These are phyloP conservation scores for Paramarasmius palmivorus DNA, from an alignment of 1,284 basidiomycete genomes.

Conservation along the genomic window DNA sequence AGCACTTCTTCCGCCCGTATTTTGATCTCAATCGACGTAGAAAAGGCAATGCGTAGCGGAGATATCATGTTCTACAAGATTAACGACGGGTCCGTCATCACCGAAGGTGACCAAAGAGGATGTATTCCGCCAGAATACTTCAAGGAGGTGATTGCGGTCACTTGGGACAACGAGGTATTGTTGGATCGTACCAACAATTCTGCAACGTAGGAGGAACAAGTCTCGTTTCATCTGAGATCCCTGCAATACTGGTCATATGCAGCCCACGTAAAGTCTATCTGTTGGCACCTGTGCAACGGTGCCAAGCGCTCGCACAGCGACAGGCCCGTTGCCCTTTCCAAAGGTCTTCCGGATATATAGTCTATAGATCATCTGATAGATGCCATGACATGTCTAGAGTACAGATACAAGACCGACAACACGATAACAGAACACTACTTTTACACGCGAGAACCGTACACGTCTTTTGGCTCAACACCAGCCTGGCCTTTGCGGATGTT, in stretches of 20 bases:
- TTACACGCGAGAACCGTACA: constrained; percentile 64
- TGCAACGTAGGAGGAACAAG: no score
- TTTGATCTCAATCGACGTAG: constrained; percentile 9
- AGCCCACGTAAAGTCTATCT: no score
- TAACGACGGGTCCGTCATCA: constrained; percentile 1
- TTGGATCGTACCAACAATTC: not conserved
- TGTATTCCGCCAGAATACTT: constrained; percentile 7
- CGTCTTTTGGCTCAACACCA: constrained; percentile 75
- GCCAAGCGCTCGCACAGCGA: no score
- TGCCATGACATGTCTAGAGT: not conserved
- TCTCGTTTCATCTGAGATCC: no score
- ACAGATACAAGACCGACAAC: not conserved
- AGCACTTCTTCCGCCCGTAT: not conserved
- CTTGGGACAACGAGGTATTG: constrained; percentile 5
- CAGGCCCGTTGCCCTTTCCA: no score
- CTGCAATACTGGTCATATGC: no score
- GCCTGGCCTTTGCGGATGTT: constrained; percentile 82
- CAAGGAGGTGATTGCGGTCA: constrained; percentile 4
- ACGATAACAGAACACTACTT: not conserved
- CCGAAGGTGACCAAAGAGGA: constrained; percentile 9
- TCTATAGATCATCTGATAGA: no score
- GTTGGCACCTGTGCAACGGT: no score
- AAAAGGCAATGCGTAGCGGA: constrained; percentile 2
- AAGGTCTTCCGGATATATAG: no score
- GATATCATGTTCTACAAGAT: constrained; percentile 6